These are phyloP conservation scores for Cyberlindnera galapagoensis DNA, from an alignment of 805 yeast species.

Conservation along the genomic window DNA sequence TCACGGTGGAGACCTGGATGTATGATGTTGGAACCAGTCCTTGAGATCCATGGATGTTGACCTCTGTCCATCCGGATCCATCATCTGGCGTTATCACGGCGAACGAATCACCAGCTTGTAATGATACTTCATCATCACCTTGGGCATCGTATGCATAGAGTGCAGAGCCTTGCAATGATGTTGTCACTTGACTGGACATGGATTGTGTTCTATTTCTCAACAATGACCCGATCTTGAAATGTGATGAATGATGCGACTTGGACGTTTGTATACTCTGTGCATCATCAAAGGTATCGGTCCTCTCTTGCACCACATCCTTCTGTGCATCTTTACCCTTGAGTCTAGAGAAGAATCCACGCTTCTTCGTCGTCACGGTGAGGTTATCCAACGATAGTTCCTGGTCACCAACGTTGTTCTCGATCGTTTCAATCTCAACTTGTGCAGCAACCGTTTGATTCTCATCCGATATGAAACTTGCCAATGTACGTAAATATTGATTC, in stretches of 20 bases:
- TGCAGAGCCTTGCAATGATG: constrained; percentile 37
- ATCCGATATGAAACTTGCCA: constrained; percentile 60
- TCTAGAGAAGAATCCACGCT: constrained; percentile 50
- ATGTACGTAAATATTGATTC: constrained; percentile 40
- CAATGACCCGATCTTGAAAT: constrained; percentile 18
- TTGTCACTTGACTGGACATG: constrained; percentile 10
- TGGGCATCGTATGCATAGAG: constrained; percentile 38
- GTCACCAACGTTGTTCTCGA: constrained; percentile 78
- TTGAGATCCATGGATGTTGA: constrained; percentile 39
- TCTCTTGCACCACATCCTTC: constrained; percentile 13
- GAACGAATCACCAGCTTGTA: constrained; percentile 55
- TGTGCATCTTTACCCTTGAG: constrained; percentile 18
- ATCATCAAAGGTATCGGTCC: constrained; percentile 14
- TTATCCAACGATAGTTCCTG: constrained; percentile 57
- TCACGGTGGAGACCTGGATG: constrained; percentile 38
- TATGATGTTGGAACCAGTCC: constrained; percentile 90
- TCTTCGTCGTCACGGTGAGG: constrained; percentile 42
- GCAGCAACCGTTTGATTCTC: constrained; percentile 69
- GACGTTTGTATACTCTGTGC: constrained; percentile 14
- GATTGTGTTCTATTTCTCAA: constrained; percentile 13
- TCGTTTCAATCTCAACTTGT: constrained; percentile 87
- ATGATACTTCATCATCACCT: constrained; percentile 69
- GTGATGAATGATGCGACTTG: constrained; percentile 10
- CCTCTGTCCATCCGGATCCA: constrained; percentile 84
- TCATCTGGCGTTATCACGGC: constrained; percentile 62